phyloP scores from a whole-genome alignment of 345 rosid genomes.

The rapeseed (Brassica napus) region Da-Ae NC_063446.1:5234501-5235000 shows the following conservation, averaged over 20 bases:
- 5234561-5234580: constrained; percentile 3
- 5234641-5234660: constrained; percentile 19
- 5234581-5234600: background rate
- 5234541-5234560: background rate
- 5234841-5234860: constrained; percentile 12
- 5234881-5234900: background rate
- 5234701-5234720: constrained; percentile 4
- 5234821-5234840: constrained; percentile 10
- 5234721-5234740: background rate
- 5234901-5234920: constrained; percentile 8
- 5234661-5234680: background rate
- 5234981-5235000: constrained; percentile 40
- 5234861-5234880: background rate
- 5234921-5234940: background rate
- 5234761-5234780: background rate
- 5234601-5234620: background rate
- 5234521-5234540: constrained; percentile 79
- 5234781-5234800: background rate
- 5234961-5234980: constrained; percentile 29
- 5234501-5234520: constrained; percentile 94
- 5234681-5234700: background rate
- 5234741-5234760: background rate
- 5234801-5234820: constrained; percentile 15
- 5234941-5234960: constrained; percentile 45
- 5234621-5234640: constrained; percentile 21